Conservation (phyloP, 108 stramenopile genomes). For the Phaeodactylum tricornutum region DNA sequence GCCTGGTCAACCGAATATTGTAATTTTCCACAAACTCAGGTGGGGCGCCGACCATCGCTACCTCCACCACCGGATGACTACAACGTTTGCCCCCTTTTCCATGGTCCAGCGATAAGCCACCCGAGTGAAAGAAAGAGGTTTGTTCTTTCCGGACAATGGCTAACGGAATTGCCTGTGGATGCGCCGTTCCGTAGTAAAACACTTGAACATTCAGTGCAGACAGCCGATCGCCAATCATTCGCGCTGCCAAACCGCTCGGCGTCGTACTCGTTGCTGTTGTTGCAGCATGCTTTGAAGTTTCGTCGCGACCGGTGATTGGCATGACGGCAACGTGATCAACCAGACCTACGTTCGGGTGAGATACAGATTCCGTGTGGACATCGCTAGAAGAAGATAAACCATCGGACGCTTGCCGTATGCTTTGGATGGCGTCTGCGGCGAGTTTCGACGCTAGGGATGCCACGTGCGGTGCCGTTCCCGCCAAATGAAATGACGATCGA, state of each 20-base stretch:
- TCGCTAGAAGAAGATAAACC: no score
- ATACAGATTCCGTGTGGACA: neutral
- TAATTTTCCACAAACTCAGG: conserved; percentile 69
- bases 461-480: conserved; percentile 39
- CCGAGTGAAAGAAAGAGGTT: conserved; percentile 58
- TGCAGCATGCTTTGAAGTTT: conserved; percentile 9
- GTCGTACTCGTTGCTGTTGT: conserved; percentile 7
- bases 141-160: conserved; percentile 53
- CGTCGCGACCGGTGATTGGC: conserved; percentile 23
- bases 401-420: neutral
- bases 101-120: conserved; percentile 7
- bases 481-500: conserved; percentile 80
- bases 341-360: conserved; percentile 72
- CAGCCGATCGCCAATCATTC: conserved; percentile 27
- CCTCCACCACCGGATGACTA: conserved; percentile 1
- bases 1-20: conserved; percentile 47
- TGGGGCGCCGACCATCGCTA: conserved; percentile 56
- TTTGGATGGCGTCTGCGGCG: conserved; percentile 12
- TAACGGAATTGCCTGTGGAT: conserved; percentile 43
- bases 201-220: conserved; percentile 21
- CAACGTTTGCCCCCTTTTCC: no score
- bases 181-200: conserved; percentile 64
- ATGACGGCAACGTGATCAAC: conserved; percentile 76
- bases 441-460: conserved; percentile 37
- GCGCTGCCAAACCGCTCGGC: conserved; percentile 34